Percentiles rank a stretch among this genome's conserved stretches.
phyloP scores from a whole-genome alignment of 176 grass and related monocot species.

The Pontederia crassipes region DNA sequence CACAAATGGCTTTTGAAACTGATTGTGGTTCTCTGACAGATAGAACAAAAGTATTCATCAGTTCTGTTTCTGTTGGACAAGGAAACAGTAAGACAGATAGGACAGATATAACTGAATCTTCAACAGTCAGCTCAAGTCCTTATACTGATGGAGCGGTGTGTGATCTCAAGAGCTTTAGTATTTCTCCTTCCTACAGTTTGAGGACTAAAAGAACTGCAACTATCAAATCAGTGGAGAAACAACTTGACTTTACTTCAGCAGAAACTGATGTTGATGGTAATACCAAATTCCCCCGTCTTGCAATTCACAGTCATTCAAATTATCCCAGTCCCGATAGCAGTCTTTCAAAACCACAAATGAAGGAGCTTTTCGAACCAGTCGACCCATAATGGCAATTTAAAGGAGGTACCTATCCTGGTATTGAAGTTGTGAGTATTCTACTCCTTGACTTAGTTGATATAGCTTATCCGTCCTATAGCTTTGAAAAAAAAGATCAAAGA shows the following conservation, averaged over 20 bases:
- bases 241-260: slow-evolving; percentile 65
- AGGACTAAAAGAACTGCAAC: slow-evolving; percentile 58
- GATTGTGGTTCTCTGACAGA: slow-evolving; percentile 24
- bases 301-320: slow-evolving; percentile 26
- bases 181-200: slow-evolving; percentile 76
- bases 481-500: too few relatives aligned
- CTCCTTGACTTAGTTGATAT: too few relatives aligned
- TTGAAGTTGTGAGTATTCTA: too few relatives aligned
- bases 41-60: slow-evolving; percentile 21
- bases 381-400: too few relatives aligned
- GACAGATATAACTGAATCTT: slow-evolving; percentile 26
- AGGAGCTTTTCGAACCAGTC: slow-evolving; percentile 6
- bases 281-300: slow-evolving; percentile 30
- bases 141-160: slow-evolving; percentile 17
- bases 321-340: slow-evolving; percentile 18
- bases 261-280: slow-evolving; percentile 24
- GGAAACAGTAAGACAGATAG: slow-evolving; percentile 14
- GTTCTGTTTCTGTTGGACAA: slow-evolving; percentile 35
- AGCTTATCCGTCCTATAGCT: too few relatives aligned
- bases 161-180: slow-evolving; percentile 39
- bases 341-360: slow-evolving; percentile 19
- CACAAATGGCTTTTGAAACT: slow-evolving; percentile 28
- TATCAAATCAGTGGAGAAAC: slow-evolving; percentile 69
- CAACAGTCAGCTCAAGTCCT: slow-evolving; percentile 33
- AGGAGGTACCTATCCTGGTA: too few relatives aligned